Evolutionary conservation across 2,329 filamentous ascomycete genomes (phyloP).

Genomic region (Claviceps quebecensis): DNA sequence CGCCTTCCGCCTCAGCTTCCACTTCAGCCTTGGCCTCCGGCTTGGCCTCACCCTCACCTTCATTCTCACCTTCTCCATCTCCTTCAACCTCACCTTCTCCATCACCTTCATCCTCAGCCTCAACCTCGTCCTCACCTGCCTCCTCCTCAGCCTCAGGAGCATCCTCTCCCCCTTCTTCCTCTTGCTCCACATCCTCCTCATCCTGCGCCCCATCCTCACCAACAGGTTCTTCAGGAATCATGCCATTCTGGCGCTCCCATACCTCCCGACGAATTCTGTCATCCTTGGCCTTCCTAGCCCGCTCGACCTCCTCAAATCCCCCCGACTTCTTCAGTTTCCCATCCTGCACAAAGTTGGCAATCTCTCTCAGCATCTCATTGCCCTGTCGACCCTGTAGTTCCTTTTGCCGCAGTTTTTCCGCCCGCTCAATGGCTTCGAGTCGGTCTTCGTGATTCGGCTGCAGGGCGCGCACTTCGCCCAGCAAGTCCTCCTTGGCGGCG

Average conservation of each 20-base stretch:
- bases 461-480: constrained; percentile 85
- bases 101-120: constrained; percentile 2
- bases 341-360: constrained; percentile 73
- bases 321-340: constrained; percentile 92
- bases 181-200: constrained; percentile 11
- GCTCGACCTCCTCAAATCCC: constrained; percentile 85
- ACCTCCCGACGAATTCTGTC: constrained; percentile 73
- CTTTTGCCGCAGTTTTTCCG: constrained; percentile 78
- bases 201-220: constrained; percentile 19
- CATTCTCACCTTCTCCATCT: constrained; percentile 7
- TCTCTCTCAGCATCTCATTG: constrained; percentile 70
- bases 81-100: constrained; percentile 10
- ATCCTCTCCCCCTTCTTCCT: constrained; percentile 11
- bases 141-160: constrained; percentile 12
- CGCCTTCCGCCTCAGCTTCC: neutral
- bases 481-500: constrained; percentile 77
- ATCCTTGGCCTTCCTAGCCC: constrained; percentile 70
- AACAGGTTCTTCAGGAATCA: constrained; percentile 29
- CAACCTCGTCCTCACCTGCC: neutral
- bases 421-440: constrained; percentile 91
- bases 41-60: constrained; percentile 15
- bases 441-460: constrained; percentile 89
- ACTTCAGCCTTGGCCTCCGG: neutral
- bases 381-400: constrained; percentile 68
- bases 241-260: constrained; percentile 51